phyloP scores from a whole-genome alignment of 139 green algal genomes.

The Asterochloris sp. region DNA sequence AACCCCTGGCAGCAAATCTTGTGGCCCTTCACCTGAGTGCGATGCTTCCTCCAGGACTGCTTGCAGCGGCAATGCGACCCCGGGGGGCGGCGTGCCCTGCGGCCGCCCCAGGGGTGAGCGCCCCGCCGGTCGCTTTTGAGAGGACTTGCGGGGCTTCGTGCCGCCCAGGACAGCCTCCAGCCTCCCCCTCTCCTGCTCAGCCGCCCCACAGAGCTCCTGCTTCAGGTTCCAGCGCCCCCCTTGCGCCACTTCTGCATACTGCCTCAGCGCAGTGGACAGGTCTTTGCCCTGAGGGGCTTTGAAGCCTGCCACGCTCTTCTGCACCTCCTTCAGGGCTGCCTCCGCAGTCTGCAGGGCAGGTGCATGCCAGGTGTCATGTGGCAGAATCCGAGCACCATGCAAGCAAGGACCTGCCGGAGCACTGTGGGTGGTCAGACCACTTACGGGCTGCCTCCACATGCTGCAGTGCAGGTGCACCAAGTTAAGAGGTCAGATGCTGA shows the following conservation, averaged over 20 bases:
- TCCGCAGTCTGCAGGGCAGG: neutral
- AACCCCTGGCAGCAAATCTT: neutral
- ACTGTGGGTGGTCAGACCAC: neutral
- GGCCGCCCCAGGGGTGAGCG: neutral
- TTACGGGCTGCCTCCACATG: neutral
- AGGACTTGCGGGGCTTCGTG: too few species aligned
- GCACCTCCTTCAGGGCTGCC: neutral
- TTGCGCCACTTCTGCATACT: neutral
- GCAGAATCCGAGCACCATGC: neutral
- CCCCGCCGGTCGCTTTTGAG: neutral
- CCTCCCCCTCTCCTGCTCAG: neutral
- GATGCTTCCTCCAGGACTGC: neutral
- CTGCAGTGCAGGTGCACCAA: neutral
- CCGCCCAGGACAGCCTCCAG: neutral
- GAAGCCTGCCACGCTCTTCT: conserved; percentile 12
- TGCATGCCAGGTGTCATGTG: neutral
- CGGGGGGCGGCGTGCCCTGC: neutral
- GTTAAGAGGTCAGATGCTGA: neutral
- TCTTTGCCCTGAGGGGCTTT: neutral
- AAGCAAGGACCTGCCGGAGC: neutral
- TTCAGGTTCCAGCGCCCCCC: neutral
- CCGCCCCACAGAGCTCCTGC: neutral
- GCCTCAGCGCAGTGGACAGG: neutral
- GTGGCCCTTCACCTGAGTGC: neutral
- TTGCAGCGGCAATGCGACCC: neutral